Conservation (phyloP, 2,329 filamentous ascomycete species). For the Trichoderma breve region DNA sequence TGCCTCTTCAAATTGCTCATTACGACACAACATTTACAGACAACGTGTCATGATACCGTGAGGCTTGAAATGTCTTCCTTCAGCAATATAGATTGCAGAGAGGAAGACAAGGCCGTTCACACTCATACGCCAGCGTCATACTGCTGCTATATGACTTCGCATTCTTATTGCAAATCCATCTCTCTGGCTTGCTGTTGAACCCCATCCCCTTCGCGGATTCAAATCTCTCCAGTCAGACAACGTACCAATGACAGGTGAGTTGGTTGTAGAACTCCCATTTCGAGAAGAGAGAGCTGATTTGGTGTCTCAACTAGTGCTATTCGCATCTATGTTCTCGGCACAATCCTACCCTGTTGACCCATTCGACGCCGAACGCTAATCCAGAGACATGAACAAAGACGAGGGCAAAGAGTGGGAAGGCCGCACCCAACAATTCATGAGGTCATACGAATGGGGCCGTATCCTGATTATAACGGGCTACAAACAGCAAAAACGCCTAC, state of each 20-base stretch:
- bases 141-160: neutral
- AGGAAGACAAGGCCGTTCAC: neutral
- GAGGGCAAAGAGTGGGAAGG: too few species aligned
- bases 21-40: neutral
- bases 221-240: neutral
- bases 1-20: neutral
- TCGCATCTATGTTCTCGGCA: too few species aligned
- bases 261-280: neutral
- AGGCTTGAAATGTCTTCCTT: neutral
- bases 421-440: too few species aligned
- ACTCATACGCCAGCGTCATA: neutral
- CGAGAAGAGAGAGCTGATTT: too few species aligned
- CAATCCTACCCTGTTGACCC: too few species aligned
- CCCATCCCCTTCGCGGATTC: too few species aligned
- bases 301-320: too few species aligned
- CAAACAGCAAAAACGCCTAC: too few species aligned
- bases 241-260: neutral
- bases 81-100: neutral
- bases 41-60: neutral
- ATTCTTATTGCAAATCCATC: neutral
- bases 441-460: too few species aligned
- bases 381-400: too few species aligned
- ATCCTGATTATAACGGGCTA: too few species aligned
- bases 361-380: too few species aligned
- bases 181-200: neutral